Evolutionary conservation across 306 rosid species (phyloP).

Genomic region (Dryas octopetala): DNA sequence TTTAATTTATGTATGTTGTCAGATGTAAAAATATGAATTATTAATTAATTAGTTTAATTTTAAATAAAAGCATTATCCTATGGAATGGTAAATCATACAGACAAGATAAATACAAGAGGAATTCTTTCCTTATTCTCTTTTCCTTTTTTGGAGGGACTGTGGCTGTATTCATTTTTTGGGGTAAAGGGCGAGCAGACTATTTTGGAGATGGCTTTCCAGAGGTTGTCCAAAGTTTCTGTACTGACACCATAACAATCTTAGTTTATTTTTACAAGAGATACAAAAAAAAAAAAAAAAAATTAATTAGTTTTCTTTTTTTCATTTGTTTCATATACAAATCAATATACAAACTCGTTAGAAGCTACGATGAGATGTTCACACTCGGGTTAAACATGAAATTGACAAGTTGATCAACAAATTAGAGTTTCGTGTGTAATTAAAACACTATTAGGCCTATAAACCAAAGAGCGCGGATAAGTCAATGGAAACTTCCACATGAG

Average conservation of each 20-base stretch:
- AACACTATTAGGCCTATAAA: conserved; percentile 24
- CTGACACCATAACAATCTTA: not conserved
- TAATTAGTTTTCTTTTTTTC: conserved; percentile 10
- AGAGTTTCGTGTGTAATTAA: conserved; percentile 18
- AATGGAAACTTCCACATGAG: conserved; percentile 25
- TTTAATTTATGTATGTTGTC: no score
- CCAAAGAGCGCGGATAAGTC: conserved; percentile 10
- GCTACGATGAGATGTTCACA: conserved; percentile 29
- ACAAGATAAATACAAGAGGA: not conserved
- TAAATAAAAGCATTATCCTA: no score
- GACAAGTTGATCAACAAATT: conserved; percentile 14
- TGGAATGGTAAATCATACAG: not conserved
- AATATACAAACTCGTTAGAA: conserved; percentile 50
- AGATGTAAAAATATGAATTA: no score
- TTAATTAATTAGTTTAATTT: no score
- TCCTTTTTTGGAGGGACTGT: not conserved
- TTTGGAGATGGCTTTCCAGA: no score
- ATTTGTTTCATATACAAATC: conserved; percentile 59
- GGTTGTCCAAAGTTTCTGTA: no score
- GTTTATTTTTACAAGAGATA: not conserved
- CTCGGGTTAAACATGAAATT: conserved; percentile 17
- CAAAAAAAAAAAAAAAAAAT: not conserved
- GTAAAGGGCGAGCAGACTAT: no score
- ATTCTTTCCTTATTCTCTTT: not conserved
- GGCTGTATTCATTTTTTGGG: no score